A percentile compares a stretch with the other conserved stretches of the same genome.
Conservation (phyloP, 352 stramenopile genomes). For the Blastocystis sp. region DNA sequence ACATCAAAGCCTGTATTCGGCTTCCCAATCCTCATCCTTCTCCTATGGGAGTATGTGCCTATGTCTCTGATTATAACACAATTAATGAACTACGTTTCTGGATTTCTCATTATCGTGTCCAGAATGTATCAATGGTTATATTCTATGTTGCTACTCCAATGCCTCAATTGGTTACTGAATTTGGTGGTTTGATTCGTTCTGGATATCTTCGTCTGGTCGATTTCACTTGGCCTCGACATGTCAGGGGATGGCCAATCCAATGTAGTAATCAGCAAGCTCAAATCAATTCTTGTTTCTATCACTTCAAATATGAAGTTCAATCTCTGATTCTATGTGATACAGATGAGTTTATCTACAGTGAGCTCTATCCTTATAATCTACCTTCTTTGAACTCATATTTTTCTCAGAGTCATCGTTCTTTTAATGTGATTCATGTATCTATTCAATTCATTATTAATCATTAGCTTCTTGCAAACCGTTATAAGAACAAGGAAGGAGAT, state of each 20-base stretch:
- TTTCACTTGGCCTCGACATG: slow-evolving; percentile 16
- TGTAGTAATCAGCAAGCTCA: slow-evolving; percentile 26
- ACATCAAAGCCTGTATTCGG: not conserved
- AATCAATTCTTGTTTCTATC: slow-evolving; percentile 30
- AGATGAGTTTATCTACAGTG: slow-evolving; percentile 51
- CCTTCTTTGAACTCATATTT: not conserved
- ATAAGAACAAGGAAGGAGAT: not conserved
- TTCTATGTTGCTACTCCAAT: not conserved
- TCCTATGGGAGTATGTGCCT: not conserved
- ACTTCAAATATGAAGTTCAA: not conserved
- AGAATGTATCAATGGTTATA: not conserved
- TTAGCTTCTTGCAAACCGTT: not conserved
- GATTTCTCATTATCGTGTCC: not conserved
- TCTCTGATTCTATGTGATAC: slow-evolving; percentile 35
- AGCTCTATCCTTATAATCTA: not conserved
- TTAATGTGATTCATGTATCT: not conserved
- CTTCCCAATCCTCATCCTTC: not conserved
- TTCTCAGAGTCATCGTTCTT: not conserved
- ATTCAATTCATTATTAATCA: not conserved
- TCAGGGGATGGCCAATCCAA: not conserved
- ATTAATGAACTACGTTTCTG: slow-evolving; percentile 8
- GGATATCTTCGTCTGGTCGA: slow-evolving; percentile 5
- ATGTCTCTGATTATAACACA: slow-evolving; percentile 11
- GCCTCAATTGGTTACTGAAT: not conserved
- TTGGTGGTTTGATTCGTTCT: not conserved